Evolutionary conservation across 345 rosid genomes (phyloP), one percentile per base, ranked within the genome.

Genomic region (Citrus unshiu): DNA sequence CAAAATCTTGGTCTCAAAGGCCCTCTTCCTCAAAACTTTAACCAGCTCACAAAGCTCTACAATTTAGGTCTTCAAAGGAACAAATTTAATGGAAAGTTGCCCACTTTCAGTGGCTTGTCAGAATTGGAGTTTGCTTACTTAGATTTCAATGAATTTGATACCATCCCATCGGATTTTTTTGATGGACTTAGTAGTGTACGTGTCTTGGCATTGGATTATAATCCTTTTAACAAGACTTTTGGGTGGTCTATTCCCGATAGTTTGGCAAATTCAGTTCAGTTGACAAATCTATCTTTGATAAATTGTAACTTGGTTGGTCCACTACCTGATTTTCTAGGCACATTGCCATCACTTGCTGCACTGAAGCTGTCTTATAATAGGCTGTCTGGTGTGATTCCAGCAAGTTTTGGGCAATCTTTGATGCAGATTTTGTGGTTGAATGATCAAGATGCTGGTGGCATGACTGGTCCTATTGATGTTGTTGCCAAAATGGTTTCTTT

Each of bases 21-120:
- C 3, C 43, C 81, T 16, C 80, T 88, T 64, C 91, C 89, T 49
- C 85, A 78, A 37, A 84, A 75, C 35, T 81, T 88, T 21, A 88
- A 86, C 78, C 87, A 78, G 79, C 88, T 88, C 56, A 46, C 80
- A 1, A 77, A 72, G 85, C 83, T 88, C 34, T 82, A 77, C 71
- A 88, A 88, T 73, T 73, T 88, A 49, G 91, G 91, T 39, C 86
- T 88, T 72, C 91, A 88, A 71, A 82, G 84, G 77, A 88, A 88
- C 84, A 68, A 71, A 1, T 79, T 88, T 56, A 66, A 60, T 35
- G 91, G 91, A 30, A 78, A 80, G 12, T 78, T 88, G 54, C 91
- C 89, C 12, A 72, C 78, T 61, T 83, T 88, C 62, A 86, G 84
- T 43, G 91, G 89, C 54, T 77, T 88, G 57, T 78, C 87, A 39